Percentiles rank a stretch among this genome's conserved stretches.
Conservation (phyloP, 1,284 basidiomycete species). For the Takashimella koratensis region DNA sequence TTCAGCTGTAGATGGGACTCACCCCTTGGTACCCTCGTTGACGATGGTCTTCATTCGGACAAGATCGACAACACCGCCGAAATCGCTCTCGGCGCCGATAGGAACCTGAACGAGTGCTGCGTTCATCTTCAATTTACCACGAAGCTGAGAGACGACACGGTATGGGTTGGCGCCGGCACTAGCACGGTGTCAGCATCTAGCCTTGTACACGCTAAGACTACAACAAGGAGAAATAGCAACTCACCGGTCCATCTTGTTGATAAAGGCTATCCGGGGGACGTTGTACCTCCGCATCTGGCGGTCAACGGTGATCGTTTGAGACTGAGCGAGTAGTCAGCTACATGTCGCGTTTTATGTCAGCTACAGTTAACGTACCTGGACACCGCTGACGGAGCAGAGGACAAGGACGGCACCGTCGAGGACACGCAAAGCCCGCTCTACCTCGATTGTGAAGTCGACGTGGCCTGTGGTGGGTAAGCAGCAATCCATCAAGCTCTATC, state of each 20-base stretch:
- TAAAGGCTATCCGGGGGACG: conserved; percentile 92
- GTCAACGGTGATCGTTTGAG: conserved; percentile 98
- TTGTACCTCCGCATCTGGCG: conserved; percentile 96
- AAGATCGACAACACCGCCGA: conserved; percentile 88
- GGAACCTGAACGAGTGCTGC: conserved; percentile 97
- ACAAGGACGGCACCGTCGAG: conserved; percentile 96
- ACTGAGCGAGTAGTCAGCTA: conserved; percentile 56
- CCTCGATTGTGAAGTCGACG: conserved; percentile 99
- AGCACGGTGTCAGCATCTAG: not conserved
- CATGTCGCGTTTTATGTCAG: not conserved
- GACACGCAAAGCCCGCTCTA: conserved; percentile 93
- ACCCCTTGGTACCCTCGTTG: conserved; percentile 95
- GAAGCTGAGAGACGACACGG: conserved; percentile 89
- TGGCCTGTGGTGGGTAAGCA: conserved; percentile 57
- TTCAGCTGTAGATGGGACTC: conserved; percentile 39
- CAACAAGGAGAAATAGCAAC: conserved; percentile 9
- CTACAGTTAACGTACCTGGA: conserved; percentile 61
- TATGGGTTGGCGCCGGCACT: conserved; percentile 96
- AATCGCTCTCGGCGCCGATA: conserved; percentile 85
- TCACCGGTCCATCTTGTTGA: conserved; percentile 99
- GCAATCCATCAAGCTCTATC: not conserved
- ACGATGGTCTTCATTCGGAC: conserved; percentile 94
- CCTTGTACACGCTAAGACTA: too few species aligned
- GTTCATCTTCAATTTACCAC: conserved; percentile 83
- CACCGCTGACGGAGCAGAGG: conserved; percentile 93